Evolutionary conservation across 73 alveolate species (phyloP).

Genomic region (Tetrahymena borealis): DNA sequence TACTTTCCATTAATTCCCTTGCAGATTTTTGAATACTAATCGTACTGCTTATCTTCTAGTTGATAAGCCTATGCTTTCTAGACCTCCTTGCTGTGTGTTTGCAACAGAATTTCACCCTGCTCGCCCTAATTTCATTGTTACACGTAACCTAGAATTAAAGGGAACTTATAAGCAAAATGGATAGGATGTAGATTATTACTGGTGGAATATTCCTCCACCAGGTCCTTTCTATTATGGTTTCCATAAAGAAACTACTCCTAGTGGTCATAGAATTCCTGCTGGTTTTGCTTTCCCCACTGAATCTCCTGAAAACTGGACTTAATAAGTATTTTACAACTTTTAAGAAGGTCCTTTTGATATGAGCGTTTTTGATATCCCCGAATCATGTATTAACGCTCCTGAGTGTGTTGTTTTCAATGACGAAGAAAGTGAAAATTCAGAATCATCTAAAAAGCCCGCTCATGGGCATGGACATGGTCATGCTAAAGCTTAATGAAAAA

Average conservation of each 20-base stretch:
- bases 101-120: not conserved
- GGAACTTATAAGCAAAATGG: not conserved
- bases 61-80: not conserved
- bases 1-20: not conserved
- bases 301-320: not conserved
- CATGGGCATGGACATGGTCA: not conserved
- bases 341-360: not conserved
- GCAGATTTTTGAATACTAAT: not conserved
- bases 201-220: not conserved
- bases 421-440: not conserved
- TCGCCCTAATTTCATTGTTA: not conserved
- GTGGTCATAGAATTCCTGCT: not conserved
- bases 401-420: not conserved
- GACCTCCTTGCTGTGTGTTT: not conserved
- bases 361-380: not conserved
- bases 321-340: not conserved
- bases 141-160: not conserved
- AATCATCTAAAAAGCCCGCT: not conserved
- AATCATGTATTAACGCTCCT: not conserved
- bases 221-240: not conserved
- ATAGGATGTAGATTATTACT: not conserved
- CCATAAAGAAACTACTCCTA: not conserved
- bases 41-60: not conserved
- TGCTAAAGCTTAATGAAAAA: not conserved
- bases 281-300: not conserved